phyloP scores from a whole-genome alignment of 169 alveolate species.

The Miamiensis avidus region DNA sequence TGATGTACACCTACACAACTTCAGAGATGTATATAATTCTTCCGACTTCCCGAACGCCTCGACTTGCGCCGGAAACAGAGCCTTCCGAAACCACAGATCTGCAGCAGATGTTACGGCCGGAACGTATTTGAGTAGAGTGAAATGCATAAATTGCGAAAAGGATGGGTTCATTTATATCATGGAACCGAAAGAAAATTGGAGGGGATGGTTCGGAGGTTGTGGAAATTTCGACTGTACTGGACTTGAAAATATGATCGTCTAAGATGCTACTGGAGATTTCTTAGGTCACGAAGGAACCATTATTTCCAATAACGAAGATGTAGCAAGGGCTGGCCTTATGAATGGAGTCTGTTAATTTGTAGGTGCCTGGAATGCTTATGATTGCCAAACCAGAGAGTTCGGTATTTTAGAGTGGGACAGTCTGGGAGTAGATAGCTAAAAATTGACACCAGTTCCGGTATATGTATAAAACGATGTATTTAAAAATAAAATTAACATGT shows the following conservation, averaged over 20 bases:
- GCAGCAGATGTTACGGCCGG: constrained; percentile 22
- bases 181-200: constrained; percentile 21
- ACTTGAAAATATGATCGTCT: constrained; percentile 18
- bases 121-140: constrained; percentile 13
- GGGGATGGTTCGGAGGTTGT: constrained; percentile 49
- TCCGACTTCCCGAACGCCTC: too few relatives aligned
- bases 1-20: too few relatives aligned
- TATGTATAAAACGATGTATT: constrained; percentile 29
- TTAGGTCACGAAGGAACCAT: constrained; percentile 16
- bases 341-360: neutral
- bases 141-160: constrained; percentile 21
- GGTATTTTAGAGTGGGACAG: constrained; percentile 7
- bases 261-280: constrained; percentile 30
- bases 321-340: neutral
- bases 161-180: constrained; percentile 18
- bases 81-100: neutral
- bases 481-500: constrained; percentile 35
- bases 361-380: constrained; percentile 8
- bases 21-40: too few relatives aligned
- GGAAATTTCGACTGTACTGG: constrained; percentile 43
- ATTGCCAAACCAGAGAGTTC: neutral
- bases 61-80: neutral
- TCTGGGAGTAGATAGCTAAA: constrained; percentile 27
- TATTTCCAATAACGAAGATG: constrained; percentile 8
- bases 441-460: constrained; percentile 28